A percentile compares a stretch with the other conserved stretches of the same genome.
Conservation (phyloP, 176 grass and related monocot species). For the Phragmites australis region DNA sequence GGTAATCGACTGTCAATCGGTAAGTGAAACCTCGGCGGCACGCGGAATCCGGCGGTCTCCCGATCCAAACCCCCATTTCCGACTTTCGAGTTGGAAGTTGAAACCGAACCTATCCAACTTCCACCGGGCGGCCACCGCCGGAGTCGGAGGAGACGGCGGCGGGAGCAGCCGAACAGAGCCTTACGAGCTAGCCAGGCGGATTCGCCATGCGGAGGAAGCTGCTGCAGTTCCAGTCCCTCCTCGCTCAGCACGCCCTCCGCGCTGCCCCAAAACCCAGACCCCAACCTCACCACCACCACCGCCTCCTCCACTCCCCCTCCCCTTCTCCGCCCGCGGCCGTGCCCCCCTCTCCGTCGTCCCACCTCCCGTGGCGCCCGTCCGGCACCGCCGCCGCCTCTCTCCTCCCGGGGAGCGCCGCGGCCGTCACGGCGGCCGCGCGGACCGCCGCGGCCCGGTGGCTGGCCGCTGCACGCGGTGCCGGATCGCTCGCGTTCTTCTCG, state of each 20-base stretch:
- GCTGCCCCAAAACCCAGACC: slow-evolving; percentile 20
- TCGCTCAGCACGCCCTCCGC: slow-evolving; percentile 43
- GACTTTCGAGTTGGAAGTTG: neutral
- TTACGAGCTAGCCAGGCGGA: neutral
- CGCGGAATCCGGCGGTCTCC: neutral
- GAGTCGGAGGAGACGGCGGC: neutral
- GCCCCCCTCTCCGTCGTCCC: neutral
- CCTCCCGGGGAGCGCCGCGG: slow-evolving; percentile 38
- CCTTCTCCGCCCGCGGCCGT: neutral
- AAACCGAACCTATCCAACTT: neutral
- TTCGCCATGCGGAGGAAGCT: slow-evolving; percentile 38
- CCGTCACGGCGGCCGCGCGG: slow-evolving; percentile 20
- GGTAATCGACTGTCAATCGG: too few species aligned
- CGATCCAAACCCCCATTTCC: neutral
- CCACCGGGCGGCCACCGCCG: neutral
- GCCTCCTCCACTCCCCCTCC: slow-evolving; percentile 26
- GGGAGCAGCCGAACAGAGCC: neutral
- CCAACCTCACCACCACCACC: slow-evolving; percentile 6
- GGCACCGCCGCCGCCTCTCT: neutral
- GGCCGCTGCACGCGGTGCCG: neutral
- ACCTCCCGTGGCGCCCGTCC: slow-evolving; percentile 24
- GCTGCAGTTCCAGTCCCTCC: slow-evolving; percentile 36
- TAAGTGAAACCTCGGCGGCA: too few species aligned
- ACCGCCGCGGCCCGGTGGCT: slow-evolving; percentile 27
- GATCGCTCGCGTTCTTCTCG: slow-evolving; percentile 47